These are phyloP conservation scores for Xylaria sp. DNA, from an alignment of 2,329 filamentous ascomycete species.

Conservation along the genomic window DNA sequence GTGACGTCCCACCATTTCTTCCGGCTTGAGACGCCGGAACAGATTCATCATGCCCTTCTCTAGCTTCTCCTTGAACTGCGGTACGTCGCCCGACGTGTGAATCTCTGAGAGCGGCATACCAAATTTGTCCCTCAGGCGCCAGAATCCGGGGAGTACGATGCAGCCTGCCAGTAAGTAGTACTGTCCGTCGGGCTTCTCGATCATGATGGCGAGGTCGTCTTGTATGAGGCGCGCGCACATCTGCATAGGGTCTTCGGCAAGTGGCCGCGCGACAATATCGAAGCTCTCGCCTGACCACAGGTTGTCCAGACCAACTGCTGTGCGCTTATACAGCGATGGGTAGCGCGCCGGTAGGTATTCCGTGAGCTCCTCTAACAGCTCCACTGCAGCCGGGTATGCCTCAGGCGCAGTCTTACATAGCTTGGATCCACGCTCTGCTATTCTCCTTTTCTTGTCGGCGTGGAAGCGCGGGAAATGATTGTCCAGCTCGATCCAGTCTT, in stretches of 20 bases:
- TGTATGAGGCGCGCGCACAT: constrained; percentile 78
- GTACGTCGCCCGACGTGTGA: constrained; percentile 79
- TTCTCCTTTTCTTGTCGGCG: constrained; percentile 74
- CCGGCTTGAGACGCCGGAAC: constrained; percentile 76
- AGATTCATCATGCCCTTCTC: constrained; percentile 62
- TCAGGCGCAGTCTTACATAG: constrained; percentile 76
- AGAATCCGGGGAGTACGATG: constrained; percentile 83
- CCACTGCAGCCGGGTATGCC: constrained; percentile 76
- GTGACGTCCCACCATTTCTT: constrained; percentile 72
- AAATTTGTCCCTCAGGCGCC: constrained; percentile 83
- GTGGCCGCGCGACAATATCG: constrained; percentile 71
- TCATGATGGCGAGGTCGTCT: constrained; percentile 87
- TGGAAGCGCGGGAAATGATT: constrained; percentile 81
- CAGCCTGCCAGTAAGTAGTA: constrained; percentile 84
- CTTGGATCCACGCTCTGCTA: constrained; percentile 72
- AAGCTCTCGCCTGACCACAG: constrained; percentile 77
- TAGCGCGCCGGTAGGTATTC: constrained; percentile 80
- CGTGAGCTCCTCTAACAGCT: constrained; percentile 78
- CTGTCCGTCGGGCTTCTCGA: constrained; percentile 78
- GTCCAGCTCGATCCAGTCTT: constrained; percentile 88
- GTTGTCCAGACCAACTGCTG: constrained; percentile 74
- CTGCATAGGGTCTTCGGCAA: constrained; percentile 82
- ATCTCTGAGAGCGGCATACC: constrained; percentile 83
- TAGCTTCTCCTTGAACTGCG: constrained; percentile 51
- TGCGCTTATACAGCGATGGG: constrained; percentile 74